Percentiles rank a stretch among this genome's conserved stretches.
These are phyloP conservation scores for Aureoboletus auriporus DNA, from an alignment of 768 basidiomycete species.

Conservation along the genomic window DNA sequence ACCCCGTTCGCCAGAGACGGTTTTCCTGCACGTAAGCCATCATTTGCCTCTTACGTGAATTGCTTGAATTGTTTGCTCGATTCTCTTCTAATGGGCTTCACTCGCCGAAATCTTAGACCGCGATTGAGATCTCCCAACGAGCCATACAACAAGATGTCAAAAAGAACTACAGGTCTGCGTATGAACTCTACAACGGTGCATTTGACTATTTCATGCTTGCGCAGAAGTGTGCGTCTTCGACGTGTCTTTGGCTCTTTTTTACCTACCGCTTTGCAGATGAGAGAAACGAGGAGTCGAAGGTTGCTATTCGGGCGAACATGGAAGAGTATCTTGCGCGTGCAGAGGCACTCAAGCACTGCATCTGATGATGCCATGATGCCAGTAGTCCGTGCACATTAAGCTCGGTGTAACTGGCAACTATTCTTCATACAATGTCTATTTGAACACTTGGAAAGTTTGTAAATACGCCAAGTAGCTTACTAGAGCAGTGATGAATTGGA, in stretches of 20 bases:
- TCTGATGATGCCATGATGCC: background rate
- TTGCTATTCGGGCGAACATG: conserved; percentile 79
- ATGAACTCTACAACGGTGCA: conserved; percentile 87
- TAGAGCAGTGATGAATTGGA: no score
- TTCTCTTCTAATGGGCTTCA: background rate
- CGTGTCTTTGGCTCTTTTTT: background rate
- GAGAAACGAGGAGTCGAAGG: conserved; percentile 87
- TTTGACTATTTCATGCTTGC: conserved; percentile 98
- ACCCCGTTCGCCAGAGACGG: conserved; percentile 13
- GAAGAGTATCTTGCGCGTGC: conserved; percentile 87
- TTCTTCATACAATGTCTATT: no score
- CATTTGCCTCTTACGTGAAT: no score
- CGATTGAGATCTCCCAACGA: conserved; percentile 82
- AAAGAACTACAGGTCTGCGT: conserved; percentile 87
- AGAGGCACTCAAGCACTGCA: conserved; percentile 75
- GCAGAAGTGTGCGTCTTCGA: conserved; percentile 60
- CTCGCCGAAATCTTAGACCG: conserved; percentile 40
- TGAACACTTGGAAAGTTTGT: no score
- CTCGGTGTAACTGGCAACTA: no score
- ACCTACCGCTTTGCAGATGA: conserved; percentile 39
- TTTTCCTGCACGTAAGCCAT: conserved; percentile 15
- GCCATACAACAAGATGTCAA: conserved; percentile 89
- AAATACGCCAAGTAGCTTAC: no score
- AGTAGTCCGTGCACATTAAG: no score
- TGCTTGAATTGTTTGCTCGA: background rate